Evolutionary conservation across 768 basidiomycete species (phyloP).

Genomic region (Phylloporus sp.): DNA sequence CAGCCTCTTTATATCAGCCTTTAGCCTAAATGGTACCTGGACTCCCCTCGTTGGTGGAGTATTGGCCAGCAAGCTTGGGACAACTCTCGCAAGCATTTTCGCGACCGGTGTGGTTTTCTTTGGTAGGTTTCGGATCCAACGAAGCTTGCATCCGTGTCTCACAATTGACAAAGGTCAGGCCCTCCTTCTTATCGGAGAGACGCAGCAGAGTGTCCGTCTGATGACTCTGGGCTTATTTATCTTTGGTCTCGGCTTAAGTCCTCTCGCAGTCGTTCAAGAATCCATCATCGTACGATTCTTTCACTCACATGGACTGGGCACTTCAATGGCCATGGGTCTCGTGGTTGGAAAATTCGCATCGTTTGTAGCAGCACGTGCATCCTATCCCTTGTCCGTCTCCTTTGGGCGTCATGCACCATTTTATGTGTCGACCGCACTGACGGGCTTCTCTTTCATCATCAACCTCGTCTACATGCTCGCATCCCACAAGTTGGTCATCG

Average conservation of each 20-base stretch:
- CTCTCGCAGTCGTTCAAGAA: constrained; percentile 80
- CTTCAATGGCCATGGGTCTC: constrained; percentile 79
- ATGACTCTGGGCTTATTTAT: constrained; percentile 78
- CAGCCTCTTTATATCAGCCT: constrained; percentile 71
- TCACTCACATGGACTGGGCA: constrained; percentile 67
- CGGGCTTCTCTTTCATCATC: constrained; percentile 61
- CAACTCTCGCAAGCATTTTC: constrained; percentile 65
- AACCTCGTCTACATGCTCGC: constrained; percentile 65
- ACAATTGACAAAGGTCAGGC: constrained; percentile 47
- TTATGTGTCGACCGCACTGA: constrained; percentile 60
- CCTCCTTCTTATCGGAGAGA: constrained; percentile 64
- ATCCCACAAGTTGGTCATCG: constrained; percentile 62
- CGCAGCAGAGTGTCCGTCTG: constrained; percentile 52
- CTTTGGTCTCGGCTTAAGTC: constrained; percentile 76
- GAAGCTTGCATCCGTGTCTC: constrained; percentile 5
- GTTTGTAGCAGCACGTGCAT: constrained; percentile 70
- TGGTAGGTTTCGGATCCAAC: constrained; percentile 33
- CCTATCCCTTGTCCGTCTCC: constrained; percentile 67
- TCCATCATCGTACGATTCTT: constrained; percentile 83
- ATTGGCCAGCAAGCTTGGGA: constrained; percentile 66
- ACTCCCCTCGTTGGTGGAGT: constrained; percentile 79
- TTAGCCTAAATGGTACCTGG: constrained; percentile 70
- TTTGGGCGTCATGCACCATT: constrained; percentile 74
- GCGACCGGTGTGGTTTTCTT: constrained; percentile 72
- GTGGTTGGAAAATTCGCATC: constrained; percentile 77